Percentiles rank a stretch among this genome's conserved stretches.
Conservation (phyloP, 169 alveolate species). For the Blepharisma undulans region DNA sequence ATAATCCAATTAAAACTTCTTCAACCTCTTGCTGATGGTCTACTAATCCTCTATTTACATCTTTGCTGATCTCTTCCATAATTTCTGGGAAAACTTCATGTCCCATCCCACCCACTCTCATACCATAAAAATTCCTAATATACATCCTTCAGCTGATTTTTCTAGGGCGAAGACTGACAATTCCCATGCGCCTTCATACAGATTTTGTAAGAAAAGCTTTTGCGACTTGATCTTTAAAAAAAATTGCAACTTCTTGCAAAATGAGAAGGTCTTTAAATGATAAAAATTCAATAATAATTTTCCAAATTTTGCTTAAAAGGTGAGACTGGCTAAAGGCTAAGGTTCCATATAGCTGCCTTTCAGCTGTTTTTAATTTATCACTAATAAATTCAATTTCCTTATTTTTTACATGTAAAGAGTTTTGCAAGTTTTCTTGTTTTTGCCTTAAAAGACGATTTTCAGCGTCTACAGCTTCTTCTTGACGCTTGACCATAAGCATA, state of each 20-base stretch:
- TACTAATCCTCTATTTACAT: conserved; percentile 9
- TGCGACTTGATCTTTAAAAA: not conserved
- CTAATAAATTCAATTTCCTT: not conserved
- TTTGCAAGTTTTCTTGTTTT: not conserved
- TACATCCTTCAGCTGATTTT: conserved; percentile 18
- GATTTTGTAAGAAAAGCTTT: not conserved
- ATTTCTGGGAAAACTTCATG: conserved; percentile 9
- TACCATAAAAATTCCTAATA: not conserved
- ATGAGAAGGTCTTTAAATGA: not conserved
- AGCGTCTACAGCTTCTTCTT: not conserved
- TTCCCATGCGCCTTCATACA: not conserved
- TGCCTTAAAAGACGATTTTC: conserved; percentile 11
- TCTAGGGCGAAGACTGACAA: not conserved
- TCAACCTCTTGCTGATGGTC: conserved; percentile 11
- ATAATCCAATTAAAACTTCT: conserved; percentile 1
- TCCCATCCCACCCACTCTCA: not conserved
- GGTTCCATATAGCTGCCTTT: not conserved
- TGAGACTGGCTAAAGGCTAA: not conserved
- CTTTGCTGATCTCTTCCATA: conserved; percentile 1
- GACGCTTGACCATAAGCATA: not conserved
- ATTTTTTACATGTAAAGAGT: not conserved
- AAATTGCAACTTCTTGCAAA: not conserved
- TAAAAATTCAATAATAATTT: not conserved
- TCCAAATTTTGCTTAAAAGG: not conserved
- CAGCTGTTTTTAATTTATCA: not conserved